Base-by-base conservation (phyloP, 148 eudicot genomes). In the Cornus kousa region DNA sequence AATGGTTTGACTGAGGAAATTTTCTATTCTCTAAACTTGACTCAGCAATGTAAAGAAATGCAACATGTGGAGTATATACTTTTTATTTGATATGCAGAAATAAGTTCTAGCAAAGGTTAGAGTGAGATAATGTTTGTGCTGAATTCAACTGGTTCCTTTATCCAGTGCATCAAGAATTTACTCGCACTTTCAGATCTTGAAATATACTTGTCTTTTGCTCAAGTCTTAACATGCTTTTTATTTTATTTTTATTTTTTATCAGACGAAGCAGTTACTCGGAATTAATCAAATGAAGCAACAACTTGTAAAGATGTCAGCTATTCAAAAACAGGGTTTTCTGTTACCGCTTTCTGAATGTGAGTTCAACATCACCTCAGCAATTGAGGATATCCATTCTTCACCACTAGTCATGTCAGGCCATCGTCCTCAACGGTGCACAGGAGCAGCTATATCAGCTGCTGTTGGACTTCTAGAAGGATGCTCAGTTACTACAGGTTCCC, bases 401-500 rank as follows among this genome's bases (percentile, higher is more conserved):
- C 82, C 87, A 50, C 81, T 39, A 32, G 67, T 82, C 74, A 72
- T 40, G 46, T 82, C 88, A 67, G 93, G 92, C 19, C 88, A 86
- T 80, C 97, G 99, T 37, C 94, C 94, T 81, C 78, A 79, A 60
- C 93, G 99, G 77, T 91, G 88, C 73, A 93, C 97, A 0, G 99
- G 99, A 50, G 83, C 88, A 50, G 97, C 97, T 65, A 90, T 95
- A 86, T 89, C 94, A 74, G 99, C 91, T 67, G 97, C 95, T 50
- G 82, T 92, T 37, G 97, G 93, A 69, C 87, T 95, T 74, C 75
- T 95, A 75, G 97, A 95, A 88, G 99, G 93, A 70, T 93, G 92
- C 88, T 82, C 79, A 62, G 73, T 90, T 60, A 84, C 33, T 79
- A 87, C 93, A 28, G 97, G 97, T 62, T 93, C 99, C 35, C 85